Evolutionary conservation across 495 filamentous ascomycete genomes (phyloP).

Genomic region (Talaromyces stipitatus): DNA sequence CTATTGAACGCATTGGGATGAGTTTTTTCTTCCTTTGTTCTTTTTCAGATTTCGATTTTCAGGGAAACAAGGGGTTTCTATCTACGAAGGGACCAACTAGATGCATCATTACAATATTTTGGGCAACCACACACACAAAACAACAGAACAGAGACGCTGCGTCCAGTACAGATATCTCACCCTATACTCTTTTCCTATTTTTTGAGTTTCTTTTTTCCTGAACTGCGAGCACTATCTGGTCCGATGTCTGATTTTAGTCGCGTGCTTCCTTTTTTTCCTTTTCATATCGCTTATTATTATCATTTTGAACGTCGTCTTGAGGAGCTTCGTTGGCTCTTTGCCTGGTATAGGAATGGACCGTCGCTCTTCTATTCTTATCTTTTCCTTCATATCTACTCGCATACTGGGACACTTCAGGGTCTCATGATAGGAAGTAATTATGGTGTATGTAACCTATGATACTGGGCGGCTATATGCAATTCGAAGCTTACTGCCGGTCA

Average conservation of each 20-base stretch:
- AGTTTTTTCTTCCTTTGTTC: neutral
- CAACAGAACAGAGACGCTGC: neutral
- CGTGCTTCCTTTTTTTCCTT: slow-evolving; percentile 5
- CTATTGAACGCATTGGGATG: neutral
- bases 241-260: neutral
- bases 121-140: neutral
- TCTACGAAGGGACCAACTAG: neutral
- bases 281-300: neutral
- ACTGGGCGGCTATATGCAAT: neutral
- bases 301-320: slow-evolving; percentile 7
- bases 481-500: neutral
- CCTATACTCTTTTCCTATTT: neutral
- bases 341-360: no score
- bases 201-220: neutral
- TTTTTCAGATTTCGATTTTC: neutral
- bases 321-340: slow-evolving; percentile 8
- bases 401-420: no score
- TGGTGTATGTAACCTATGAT: neutral
- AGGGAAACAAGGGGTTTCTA: neutral
- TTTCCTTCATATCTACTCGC: slow-evolving; percentile 3
- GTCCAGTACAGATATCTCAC: neutral
- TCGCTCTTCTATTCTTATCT: slow-evolving; percentile 5
- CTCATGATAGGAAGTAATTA: no score
- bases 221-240: neutral
- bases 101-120: neutral